These are phyloP conservation scores for Madurella fahalii DNA, from an alignment of 2,329 filamentous ascomycete genomes.

Conservation along the genomic window DNA sequence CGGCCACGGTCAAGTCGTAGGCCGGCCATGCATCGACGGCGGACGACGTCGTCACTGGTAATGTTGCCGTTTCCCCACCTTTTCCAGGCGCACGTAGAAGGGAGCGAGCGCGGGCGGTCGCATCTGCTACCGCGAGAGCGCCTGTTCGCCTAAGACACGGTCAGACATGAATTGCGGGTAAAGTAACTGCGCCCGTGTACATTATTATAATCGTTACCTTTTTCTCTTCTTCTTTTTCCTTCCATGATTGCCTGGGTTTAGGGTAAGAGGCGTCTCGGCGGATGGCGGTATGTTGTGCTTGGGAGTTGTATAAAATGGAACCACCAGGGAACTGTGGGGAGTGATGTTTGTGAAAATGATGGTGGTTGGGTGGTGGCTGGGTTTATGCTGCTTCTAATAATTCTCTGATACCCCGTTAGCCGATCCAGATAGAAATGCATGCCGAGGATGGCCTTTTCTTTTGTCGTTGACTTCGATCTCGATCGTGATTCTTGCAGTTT, in stretches of 20 bases:
- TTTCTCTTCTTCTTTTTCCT: background rate
- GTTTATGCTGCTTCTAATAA: background rate
- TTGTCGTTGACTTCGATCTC: background rate
- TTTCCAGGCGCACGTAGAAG: conserved; percentile 24
- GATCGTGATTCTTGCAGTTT: background rate
- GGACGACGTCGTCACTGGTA: conserved; percentile 25
- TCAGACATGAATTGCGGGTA: background rate
- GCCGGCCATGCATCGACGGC: conserved; percentile 20
- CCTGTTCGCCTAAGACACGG: conserved; percentile 23
- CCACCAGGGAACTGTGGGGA: too few species aligned
- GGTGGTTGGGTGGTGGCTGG: background rate
- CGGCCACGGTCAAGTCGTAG: conserved; percentile 14
- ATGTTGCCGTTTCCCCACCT: conserved; percentile 16
- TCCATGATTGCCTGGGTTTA: background rate
- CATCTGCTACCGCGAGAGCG: conserved; percentile 36
- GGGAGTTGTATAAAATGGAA: background rate
- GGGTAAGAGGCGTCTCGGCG: too few species aligned
- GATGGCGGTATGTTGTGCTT: background rate
- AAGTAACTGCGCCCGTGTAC: background rate
- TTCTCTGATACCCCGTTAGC: background rate
- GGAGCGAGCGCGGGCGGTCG: conserved; percentile 33
- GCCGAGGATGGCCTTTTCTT: background rate
- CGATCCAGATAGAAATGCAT: background rate
- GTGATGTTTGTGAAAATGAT: background rate
- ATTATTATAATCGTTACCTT: background rate